Evolutionary conservation across 1,139 yeast genomes (phyloP).

Genomic region (Hanseniaspora gamundiae): DNA sequence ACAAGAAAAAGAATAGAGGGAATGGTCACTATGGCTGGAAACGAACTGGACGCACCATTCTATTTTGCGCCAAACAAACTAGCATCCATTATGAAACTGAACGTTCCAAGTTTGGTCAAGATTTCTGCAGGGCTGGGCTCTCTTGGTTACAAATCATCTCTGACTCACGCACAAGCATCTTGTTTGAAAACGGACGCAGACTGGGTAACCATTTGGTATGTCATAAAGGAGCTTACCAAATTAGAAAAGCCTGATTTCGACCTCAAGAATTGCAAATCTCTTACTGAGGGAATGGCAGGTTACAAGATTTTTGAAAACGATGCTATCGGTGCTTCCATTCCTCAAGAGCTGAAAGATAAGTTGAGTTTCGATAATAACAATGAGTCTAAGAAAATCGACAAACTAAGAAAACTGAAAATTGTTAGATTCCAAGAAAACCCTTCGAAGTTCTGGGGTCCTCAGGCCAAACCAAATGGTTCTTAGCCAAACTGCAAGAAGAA

Average conservation of each 20-base stretch:
- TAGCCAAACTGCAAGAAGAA: neutral
- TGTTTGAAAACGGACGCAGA: slow-evolving; percentile 87
- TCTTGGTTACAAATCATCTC: slow-evolving; percentile 66
- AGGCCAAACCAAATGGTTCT: slow-evolving; percentile 45
- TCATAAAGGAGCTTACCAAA: slow-evolving; percentile 56
- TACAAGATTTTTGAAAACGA: slow-evolving; percentile 40
- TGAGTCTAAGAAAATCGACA: slow-evolving; percentile 43
- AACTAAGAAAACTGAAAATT: slow-evolving; percentile 61
- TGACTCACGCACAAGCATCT: slow-evolving; percentile 82
- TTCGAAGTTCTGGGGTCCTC: slow-evolving; percentile 92
- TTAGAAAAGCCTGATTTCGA: slow-evolving; percentile 30
- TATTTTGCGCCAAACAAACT: slow-evolving; percentile 72
- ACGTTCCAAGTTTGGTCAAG: slow-evolving; percentile 68
- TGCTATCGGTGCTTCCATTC: slow-evolving; percentile 17
- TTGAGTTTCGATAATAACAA: slow-evolving; percentile 22
- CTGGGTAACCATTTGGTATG: slow-evolving; percentile 61
- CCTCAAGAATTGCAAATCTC: slow-evolving; percentile 11
- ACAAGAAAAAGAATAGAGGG: slow-evolving; percentile 82
- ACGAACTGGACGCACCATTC: slow-evolving; percentile 63
- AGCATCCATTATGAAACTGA: slow-evolving; percentile 63
- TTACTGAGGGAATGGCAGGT: slow-evolving; percentile 40
- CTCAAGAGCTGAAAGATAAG: slow-evolving; percentile 21
- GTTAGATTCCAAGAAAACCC: slow-evolving; percentile 89
- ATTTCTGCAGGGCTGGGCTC: slow-evolving; percentile 77
- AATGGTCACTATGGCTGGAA: slow-evolving; percentile 73